Evolutionary conservation across 148 eudicot genomes (phyloP).

Genomic region (Simmondsia chinensis): DNA sequence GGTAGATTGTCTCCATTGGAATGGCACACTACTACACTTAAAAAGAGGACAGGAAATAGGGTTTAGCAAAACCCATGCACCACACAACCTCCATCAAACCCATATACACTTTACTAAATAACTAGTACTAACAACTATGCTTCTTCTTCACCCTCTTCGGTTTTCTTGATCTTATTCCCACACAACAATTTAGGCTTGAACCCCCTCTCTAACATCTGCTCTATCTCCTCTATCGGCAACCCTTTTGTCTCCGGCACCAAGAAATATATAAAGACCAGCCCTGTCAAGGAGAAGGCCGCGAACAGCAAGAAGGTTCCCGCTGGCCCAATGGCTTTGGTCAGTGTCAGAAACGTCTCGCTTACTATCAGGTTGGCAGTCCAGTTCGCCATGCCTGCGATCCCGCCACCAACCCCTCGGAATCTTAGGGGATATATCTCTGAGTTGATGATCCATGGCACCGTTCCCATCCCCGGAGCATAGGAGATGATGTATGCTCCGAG

Average conservation of each 20-base stretch:
- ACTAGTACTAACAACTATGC: neutral
- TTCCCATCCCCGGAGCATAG: constrained; percentile 68
- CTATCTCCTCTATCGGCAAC: constrained; percentile 61
- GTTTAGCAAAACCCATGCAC: too few species aligned
- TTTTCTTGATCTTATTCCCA: constrained; percentile 4
- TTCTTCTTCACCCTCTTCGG: constrained; percentile 1
- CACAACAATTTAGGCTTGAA: constrained; percentile 36
- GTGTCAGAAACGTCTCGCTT: constrained; percentile 59
- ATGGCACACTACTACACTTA: too few species aligned
- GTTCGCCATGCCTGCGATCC: constrained; percentile 59
- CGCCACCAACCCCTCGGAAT: constrained; percentile 68
- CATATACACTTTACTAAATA: too few species aligned
- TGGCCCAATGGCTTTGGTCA: constrained; percentile 49
- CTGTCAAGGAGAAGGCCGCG: constrained; percentile 35
- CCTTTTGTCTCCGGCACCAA: constrained; percentile 85
- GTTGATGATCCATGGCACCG: constrained; percentile 68
- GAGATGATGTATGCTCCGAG: constrained; percentile 43
- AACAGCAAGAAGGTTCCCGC: constrained; percentile 63
- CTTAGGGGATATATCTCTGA: constrained; percentile 55
- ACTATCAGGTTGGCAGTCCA: constrained; percentile 70
- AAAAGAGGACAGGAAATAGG: too few species aligned
- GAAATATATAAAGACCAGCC: constrained; percentile 44
- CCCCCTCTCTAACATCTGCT: constrained; percentile 71
- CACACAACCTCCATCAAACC: too few species aligned
- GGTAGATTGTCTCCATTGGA: too few species aligned